Conservation (phyloP, 1,284 basidiomycete genomes). For the Erythrobasidium hasegawianum region DNA sequence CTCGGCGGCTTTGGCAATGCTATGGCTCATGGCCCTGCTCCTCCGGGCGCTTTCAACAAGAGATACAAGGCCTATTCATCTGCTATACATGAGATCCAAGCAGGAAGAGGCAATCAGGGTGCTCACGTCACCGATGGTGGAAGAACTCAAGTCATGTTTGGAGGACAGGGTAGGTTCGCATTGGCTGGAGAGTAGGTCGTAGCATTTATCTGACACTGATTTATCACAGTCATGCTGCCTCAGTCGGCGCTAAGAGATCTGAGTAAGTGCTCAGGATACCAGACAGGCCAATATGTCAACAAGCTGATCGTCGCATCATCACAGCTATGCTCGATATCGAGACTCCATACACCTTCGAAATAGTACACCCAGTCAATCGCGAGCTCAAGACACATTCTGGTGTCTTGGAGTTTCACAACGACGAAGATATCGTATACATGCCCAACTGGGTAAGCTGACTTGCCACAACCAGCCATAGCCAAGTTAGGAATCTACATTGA, state of each 20-base stretch:
- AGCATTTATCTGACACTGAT: conserved; percentile 31
- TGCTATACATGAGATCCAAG: conserved; percentile 45
- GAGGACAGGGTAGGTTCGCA: conserved; percentile 85
- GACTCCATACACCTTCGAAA: conserved; percentile 91
- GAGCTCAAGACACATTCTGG: conserved; percentile 84
- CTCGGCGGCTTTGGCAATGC: conserved; percentile 36
- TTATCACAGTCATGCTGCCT: conserved; percentile 82
- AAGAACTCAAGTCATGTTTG: conserved; percentile 80
- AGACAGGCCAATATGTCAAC: conserved; percentile 1
- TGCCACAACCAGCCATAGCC: conserved; percentile 49
- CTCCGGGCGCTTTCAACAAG: conserved; percentile 68
- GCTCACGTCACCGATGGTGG: conserved; percentile 75
- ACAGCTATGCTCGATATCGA: conserved; percentile 78
- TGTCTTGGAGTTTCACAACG: conserved; percentile 97
- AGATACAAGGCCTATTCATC: conserved; percentile 59
- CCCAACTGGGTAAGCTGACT: conserved; percentile 78
- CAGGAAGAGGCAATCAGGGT: conserved; percentile 40
- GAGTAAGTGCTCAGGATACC: conserved; percentile 52
- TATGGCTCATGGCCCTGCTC: conserved; percentile 46
- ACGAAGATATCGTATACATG: conserved; percentile 90
- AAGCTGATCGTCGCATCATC: conserved; percentile 7
- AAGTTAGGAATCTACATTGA: background rate
- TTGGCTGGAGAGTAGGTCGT: conserved; percentile 33
- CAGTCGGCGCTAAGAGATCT: conserved; percentile 86
- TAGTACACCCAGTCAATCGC: conserved; percentile 81